These are phyloP conservation scores for Trichoderma aggressivum DNA, from an alignment of 2,329 filamentous ascomycete genomes.

Conservation along the genomic window DNA sequence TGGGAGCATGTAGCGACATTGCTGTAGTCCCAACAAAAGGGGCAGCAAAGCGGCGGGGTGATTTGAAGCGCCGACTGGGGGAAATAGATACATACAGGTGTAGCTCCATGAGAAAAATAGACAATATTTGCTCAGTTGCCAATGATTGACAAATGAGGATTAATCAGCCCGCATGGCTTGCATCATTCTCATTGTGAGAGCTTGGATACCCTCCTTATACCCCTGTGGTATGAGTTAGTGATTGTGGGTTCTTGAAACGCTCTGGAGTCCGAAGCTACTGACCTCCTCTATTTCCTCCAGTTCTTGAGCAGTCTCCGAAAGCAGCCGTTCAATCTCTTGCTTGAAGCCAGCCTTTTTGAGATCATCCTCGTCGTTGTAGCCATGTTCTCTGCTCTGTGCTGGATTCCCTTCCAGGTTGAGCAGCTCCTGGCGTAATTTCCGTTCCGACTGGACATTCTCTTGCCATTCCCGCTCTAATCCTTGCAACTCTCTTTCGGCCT, in stretches of 20 bases:
- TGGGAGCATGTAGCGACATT: background rate
- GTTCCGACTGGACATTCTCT: constrained; percentile 8
- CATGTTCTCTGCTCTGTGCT: background rate
- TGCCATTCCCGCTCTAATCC: constrained; percentile 24
- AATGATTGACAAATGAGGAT: background rate
- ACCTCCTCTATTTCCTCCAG: constrained; percentile 32
- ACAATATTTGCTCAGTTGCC: constrained; percentile 11
- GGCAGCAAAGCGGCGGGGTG: background rate
- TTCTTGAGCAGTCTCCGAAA: constrained; percentile 21
- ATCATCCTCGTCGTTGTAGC: background rate
- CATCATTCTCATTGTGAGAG: constrained; percentile 29
- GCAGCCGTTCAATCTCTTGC: constrained; percentile 26
- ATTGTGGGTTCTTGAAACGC: background rate
- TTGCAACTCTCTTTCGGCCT: constrained; percentile 25
- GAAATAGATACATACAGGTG: constrained; percentile 13
- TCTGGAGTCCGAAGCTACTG: background rate
- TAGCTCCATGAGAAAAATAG: constrained; percentile 6
- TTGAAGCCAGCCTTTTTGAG: constrained; percentile 19
- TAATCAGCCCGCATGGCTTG: constrained; percentile 20
- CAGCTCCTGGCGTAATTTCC: background rate
- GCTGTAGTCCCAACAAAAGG: background rate
- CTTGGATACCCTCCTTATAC: constrained; percentile 27
- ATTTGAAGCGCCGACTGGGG: background rate
- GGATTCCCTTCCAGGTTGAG: background rate
- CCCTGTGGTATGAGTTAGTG: constrained; percentile 25